Evolutionary conservation across 495 filamentous ascomycete species (phyloP).

Genomic region (Mytilinidion resinicola): DNA sequence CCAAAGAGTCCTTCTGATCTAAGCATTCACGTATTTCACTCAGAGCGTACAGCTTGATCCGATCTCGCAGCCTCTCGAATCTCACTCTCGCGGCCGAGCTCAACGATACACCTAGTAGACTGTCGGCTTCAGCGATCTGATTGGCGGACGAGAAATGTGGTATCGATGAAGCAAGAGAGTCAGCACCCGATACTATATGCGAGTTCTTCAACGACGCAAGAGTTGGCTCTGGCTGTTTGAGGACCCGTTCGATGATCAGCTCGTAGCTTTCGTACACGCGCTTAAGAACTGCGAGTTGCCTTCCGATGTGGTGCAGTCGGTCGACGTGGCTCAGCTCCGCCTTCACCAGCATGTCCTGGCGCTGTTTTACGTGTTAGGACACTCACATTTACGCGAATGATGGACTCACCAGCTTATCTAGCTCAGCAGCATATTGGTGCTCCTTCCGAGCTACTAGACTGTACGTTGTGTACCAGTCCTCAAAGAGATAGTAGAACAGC

Average conservation of each 20-base stretch:
- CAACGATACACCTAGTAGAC: slow-evolving; percentile 51
- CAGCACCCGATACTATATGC: slow-evolving; percentile 26
- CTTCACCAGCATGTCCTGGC: slow-evolving; percentile 52
- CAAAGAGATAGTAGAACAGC: slow-evolving; percentile 82
- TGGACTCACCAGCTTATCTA: slow-evolving; percentile 52
- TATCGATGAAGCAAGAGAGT: slow-evolving; percentile 20
- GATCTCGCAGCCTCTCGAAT: slow-evolving; percentile 70
- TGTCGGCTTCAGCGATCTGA: slow-evolving; percentile 35
- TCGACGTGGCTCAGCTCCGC: slow-evolving; percentile 59
- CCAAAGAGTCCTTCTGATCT: slow-evolving; percentile 69
- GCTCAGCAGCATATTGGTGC: slow-evolving; percentile 52
- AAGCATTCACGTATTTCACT: slow-evolving; percentile 75
- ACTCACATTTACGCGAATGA: not conserved
- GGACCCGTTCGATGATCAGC: slow-evolving; percentile 65
- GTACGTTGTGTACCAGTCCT: slow-evolving; percentile 73
- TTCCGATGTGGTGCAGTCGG: slow-evolving; percentile 65
- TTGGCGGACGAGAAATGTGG: slow-evolving; percentile 13
- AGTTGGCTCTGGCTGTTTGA: slow-evolving; percentile 44
- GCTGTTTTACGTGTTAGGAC: slow-evolving; percentile 32
- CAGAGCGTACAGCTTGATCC: slow-evolving; percentile 70
- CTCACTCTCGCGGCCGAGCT: slow-evolving; percentile 60
- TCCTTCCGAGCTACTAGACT: slow-evolving; percentile 54
- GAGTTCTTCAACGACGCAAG: slow-evolving; percentile 38
- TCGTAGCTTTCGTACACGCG: slow-evolving; percentile 75
- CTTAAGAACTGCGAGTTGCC: slow-evolving; percentile 60